Conservation (phyloP, 169 alveolate species). For the Eimeria praecox region DNA sequence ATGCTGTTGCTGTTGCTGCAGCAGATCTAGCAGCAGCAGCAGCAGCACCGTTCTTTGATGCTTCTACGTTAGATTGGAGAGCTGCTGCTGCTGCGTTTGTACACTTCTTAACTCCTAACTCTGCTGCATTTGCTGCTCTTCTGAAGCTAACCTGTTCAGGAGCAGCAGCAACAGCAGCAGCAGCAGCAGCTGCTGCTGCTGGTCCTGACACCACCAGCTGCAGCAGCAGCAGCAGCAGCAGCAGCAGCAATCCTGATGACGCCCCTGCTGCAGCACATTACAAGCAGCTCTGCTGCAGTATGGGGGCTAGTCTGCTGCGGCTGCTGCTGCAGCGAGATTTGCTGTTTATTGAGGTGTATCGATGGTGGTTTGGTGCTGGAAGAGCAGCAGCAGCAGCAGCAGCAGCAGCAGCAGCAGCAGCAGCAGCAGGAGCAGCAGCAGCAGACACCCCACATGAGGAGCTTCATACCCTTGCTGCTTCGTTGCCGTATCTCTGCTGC, state of each 20-base stretch:
- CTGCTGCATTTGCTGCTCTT: constrained; percentile 76
- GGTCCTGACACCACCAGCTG: not conserved
- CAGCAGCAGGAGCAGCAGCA: not conserved
- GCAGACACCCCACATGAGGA: not conserved
- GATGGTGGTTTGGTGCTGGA: constrained; percentile 55
- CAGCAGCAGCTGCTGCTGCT: not conserved
- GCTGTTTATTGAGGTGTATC: constrained; percentile 60
- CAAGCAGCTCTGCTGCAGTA: constrained; percentile 52
- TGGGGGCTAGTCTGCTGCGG: constrained; percentile 74
- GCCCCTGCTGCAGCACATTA: constrained; percentile 51
- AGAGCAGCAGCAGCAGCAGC: constrained; percentile 68
- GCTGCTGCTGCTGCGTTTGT: constrained; percentile 37
- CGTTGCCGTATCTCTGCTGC: not conserved
- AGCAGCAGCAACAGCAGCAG: constrained; percentile 23
- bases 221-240: constrained; percentile 49
- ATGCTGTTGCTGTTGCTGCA: constrained; percentile 33
- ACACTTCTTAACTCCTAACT: constrained; percentile 17
- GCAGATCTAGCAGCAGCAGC: constrained; percentile 63
- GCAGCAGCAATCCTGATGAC: constrained; percentile 66
- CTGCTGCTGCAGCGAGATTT: constrained; percentile 78
- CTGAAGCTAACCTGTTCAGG: constrained; percentile 65
- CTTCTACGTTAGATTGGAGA: not conserved
- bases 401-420: constrained; percentile 8
- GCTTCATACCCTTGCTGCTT: not conserved
- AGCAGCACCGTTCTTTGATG: constrained; percentile 60